Evolutionary conservation across 179 eudicot species (phyloP), one percentile per base, ranked within the genome.

Genomic region (Monotropa hypopitys): DNA sequence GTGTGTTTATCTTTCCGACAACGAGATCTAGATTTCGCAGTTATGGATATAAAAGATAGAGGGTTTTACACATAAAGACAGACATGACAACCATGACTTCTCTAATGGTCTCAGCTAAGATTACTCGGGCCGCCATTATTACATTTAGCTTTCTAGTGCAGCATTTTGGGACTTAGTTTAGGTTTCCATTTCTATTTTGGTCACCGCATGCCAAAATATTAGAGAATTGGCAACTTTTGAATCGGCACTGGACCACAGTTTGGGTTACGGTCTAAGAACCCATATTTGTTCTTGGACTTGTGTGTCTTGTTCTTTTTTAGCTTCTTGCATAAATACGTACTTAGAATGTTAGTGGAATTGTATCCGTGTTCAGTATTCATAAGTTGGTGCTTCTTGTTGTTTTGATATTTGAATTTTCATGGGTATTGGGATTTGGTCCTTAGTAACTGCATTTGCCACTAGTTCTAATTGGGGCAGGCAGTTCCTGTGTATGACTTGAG

Each of bases 321-420:
- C 13, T 1, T 50, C 15, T 51, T 73, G 32, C 46, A 32, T 13
- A 30, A 32, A 51, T 6, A 26, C 2, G 53, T 23, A 11, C 23
- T 45, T 23, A 11, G 35, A 45, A 70, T 5, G 12, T 21, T 0
- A 5, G 28, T 4, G 2, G 38, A 21, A 32, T 51, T 7, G 18
- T n/a, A 53, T 73, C 1, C 11, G 38, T 35, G 56, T 73, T 20
- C 4, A 4, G 11, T 50, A 26, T 72, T 43, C 3, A 32, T 7
- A 33, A 32, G 40, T 20, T 51, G 46, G 51, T 11, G 50, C 66
- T 73, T 73, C 76, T 72, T n/a, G 67, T 56, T 56, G 49, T 74
- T 56, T 23, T 47, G 2, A 74, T 42, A 59, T 33, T 33, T 51
- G n/a, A 33, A 5, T 51, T 20, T 42, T 54, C 18, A 26, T 32